phyloP scores from a whole-genome alignment of 2,329 filamentous ascomycete species.

The Pseudogymnoascus sp. region DNA sequence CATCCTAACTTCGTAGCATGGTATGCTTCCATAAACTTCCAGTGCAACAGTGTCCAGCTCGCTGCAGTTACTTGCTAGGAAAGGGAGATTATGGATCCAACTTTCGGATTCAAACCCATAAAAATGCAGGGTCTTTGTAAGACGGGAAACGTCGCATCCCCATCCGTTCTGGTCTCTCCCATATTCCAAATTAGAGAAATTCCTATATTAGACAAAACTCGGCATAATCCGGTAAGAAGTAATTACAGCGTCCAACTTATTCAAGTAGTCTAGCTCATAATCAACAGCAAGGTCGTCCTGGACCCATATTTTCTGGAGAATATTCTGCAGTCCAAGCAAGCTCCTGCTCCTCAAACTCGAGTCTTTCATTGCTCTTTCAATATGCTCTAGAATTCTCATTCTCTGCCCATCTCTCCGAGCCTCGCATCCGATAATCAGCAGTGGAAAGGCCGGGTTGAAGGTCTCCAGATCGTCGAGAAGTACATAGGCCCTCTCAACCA shows the following conservation, averaged over 20 bases:
- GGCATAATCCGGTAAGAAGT: conserved; percentile 15
- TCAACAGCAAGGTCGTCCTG: conserved; percentile 17
- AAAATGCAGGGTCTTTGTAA: too few relatives aligned
- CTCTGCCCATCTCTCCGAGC: conserved; percentile 23
- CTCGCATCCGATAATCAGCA: conserved; percentile 26
- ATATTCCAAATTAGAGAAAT: conserved; percentile 11
- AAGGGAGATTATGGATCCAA: too few relatives aligned
- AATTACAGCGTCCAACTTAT: conserved; percentile 14
- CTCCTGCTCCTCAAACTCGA: conserved; percentile 11
- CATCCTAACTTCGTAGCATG: too few relatives aligned
- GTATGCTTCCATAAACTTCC: too few relatives aligned
- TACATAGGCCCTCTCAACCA: conserved; percentile 16
- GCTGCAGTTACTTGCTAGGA: too few relatives aligned
- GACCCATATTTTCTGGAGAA: conserved; percentile 15
- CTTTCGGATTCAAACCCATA: too few relatives aligned
- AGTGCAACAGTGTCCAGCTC: too few relatives aligned
- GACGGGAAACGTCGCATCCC: too few relatives aligned
- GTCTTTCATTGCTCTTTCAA: conserved; percentile 15
- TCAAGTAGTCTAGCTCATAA: conserved; percentile 15
- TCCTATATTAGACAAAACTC: conserved; percentile 16
- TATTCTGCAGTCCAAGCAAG: conserved; percentile 13
- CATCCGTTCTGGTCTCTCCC: too few relatives aligned
- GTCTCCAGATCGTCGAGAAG: conserved; percentile 20
- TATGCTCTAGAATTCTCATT: conserved; percentile 16
- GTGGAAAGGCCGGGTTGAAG: conserved; percentile 23